Evolutionary conservation across 202 grass and related monocot genomes (phyloP).

Genomic region (Carex arenaria): DNA sequence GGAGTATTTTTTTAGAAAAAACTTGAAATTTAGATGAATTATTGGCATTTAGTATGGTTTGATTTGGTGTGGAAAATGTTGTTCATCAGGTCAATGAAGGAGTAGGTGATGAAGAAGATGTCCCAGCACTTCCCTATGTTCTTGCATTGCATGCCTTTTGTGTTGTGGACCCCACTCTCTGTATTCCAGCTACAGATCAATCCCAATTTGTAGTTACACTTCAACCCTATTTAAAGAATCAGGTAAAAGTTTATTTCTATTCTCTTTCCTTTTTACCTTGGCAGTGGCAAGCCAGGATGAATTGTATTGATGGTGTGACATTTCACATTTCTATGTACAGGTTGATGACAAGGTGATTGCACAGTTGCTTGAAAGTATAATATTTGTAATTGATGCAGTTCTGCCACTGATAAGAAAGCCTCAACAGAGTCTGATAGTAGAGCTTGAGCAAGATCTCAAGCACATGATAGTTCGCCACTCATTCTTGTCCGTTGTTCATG

Average conservation of each 20-base stretch:
- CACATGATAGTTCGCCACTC: conserved; percentile 96
- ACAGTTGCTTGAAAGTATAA: conserved; percentile 93
- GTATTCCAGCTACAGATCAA: conserved; percentile 85
- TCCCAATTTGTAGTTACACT: conserved; percentile 98
- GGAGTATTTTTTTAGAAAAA: not conserved
- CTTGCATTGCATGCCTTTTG: conserved; percentile 97
- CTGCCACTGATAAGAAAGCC: conserved; percentile 87
- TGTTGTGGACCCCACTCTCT: conserved; percentile 83
- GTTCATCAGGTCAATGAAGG: conserved; percentile 72
- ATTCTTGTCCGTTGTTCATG: conserved; percentile 96
- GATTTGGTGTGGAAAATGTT: not conserved
- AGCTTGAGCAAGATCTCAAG: conserved; percentile 97
- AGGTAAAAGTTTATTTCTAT: conserved; percentile 39
- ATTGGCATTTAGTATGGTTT: not conserved
- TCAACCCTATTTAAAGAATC: conserved; percentile 96
- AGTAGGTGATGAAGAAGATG: conserved; percentile 64
- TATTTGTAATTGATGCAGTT: conserved; percentile 95
- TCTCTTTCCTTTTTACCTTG: not conserved
- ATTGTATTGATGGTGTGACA: conserved; percentile 18
- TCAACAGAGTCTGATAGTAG: conserved; percentile 76
- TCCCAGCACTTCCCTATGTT: conserved; percentile 76
- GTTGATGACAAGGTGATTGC: conserved; percentile 80
- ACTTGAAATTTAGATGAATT: not conserved
- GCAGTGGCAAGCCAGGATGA: not conserved
- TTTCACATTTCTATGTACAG: conserved; percentile 39